Conservation (phyloP, 768 basidiomycete species). For the Amanita molliuscula region DNA sequence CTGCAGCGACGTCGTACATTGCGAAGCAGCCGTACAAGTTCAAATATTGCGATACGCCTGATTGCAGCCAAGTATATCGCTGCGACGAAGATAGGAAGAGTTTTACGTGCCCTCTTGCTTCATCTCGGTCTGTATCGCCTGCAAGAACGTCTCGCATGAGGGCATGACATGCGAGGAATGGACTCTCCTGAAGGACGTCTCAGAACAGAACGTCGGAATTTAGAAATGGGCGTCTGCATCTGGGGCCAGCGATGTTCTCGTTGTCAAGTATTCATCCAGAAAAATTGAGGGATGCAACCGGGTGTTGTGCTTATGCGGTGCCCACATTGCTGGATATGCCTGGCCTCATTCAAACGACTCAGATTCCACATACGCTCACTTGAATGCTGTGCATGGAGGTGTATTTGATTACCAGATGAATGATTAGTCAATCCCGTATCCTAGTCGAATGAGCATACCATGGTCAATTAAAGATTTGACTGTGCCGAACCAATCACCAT, state of each 20-base stretch:
- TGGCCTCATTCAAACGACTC: conserved; percentile 25
- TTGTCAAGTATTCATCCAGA: conserved; percentile 36
- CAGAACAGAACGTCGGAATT: conserved; percentile 29
- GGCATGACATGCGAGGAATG: conserved; percentile 38
- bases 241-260: conserved; percentile 35
- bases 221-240: conserved; percentile 25
- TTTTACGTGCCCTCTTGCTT: conserved; percentile 44
- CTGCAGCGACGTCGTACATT: conserved; percentile 34
- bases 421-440: not conserved
- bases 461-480: conserved; percentile 64
- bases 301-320: conserved; percentile 38
- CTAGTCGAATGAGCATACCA: not conserved
- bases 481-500: too few species aligned
- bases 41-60: conserved; percentile 43
- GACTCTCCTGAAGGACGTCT: conserved; percentile 21
- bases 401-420: conserved; percentile 12
- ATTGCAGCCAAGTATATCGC: conserved; percentile 40
- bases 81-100: conserved; percentile 8
- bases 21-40: conserved; percentile 34
- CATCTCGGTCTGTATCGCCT: conserved; percentile 33
- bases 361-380: conserved; percentile 20
- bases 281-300: conserved; percentile 47
- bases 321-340: conserved; percentile 50
- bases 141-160: conserved; percentile 38
- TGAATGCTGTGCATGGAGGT: conserved; percentile 23